Evolutionary conservation across 805 yeast genomes (phyloP).

Genomic region (Phaffomyces opuntiae): DNA sequence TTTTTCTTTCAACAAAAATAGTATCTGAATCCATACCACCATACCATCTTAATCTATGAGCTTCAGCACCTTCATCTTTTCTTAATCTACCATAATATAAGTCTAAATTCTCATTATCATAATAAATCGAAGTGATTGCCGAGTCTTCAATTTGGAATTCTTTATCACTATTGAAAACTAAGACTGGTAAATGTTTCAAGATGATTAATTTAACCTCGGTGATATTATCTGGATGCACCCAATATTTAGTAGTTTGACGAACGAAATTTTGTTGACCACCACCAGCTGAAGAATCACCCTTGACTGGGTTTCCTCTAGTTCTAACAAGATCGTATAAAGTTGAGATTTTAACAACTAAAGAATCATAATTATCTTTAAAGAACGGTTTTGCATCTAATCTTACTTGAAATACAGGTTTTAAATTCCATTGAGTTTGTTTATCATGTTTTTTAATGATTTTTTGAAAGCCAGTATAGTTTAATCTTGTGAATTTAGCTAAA

Average conservation of each 20-base stretch:
- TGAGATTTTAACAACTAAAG: conserved; percentile 80
- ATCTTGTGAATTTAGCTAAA: conserved; percentile 84
- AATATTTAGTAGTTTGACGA: conserved; percentile 96
- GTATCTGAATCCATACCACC: conserved; percentile 95
- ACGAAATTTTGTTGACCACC: conserved; percentile 97
- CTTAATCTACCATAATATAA: conserved; percentile 89
- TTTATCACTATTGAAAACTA: conserved; percentile 93
- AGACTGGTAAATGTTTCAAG: conserved; percentile 91
- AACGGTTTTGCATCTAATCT: conserved; percentile 91
- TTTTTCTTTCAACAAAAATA: conserved; percentile 92
- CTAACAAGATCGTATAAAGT: conserved; percentile 87
- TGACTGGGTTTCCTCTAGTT: conserved; percentile 91
- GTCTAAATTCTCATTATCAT: conserved; percentile 84
- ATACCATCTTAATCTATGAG: conserved; percentile 96
- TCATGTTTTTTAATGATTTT: conserved; percentile 96
- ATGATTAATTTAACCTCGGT: conserved; percentile 91
- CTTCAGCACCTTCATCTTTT: conserved; percentile 98
- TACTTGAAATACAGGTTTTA: conserved; percentile 90
- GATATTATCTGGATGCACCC: conserved; percentile 99
- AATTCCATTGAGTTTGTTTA: conserved; percentile 70
- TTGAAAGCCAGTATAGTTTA: conserved; percentile 95
- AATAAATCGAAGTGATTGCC: conserved; percentile 95
- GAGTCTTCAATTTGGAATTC: conserved; percentile 93
- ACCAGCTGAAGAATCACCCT: conserved; percentile 97
- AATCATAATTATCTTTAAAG: conserved; percentile 91